Evolutionary conservation across 352 stramenopile genomes (phyloP).

Genomic region (Aphanomyces invadans): DNA sequence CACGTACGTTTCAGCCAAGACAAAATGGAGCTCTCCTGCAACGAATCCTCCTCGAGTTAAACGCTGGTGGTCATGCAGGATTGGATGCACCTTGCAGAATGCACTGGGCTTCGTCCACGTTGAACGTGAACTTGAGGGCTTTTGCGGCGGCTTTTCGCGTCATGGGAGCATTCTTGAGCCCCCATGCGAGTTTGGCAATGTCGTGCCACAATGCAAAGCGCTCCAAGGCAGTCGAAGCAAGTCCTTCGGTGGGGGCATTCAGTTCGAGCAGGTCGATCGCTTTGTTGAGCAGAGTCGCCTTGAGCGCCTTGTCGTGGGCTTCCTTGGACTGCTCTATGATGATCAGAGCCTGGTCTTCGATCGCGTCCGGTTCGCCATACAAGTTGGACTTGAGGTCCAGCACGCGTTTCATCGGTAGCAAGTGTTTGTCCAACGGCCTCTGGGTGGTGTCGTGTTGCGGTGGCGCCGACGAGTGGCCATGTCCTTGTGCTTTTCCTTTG

Average conservation of each 20-base stretch:
- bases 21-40: conserved; percentile 32
- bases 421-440: conserved; percentile 57
- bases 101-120: conserved; percentile 6
- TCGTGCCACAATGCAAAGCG: conserved; percentile 38
- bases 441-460: no score
- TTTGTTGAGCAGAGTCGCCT: conserved; percentile 28
- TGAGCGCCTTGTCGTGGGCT: conserved; percentile 37
- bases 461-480: no score
- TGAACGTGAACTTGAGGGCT: conserved; percentile 40
- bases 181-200: conserved; percentile 40
- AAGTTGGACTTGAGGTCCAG: conserved; percentile 57
- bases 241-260: not conserved
- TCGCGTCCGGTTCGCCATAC: conserved; percentile 34
- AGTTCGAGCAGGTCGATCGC: conserved; percentile 26
- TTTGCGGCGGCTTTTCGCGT: conserved; percentile 30
- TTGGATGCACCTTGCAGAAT: conserved; percentile 11
- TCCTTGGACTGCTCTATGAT: conserved; percentile 74
- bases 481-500: not conserved
- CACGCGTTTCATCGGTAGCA: conserved; percentile 52
- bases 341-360: conserved; percentile 40
- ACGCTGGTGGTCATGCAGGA: no score
- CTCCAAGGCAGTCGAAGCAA: not conserved
- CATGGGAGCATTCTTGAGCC: conserved; percentile 32
- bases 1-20: conserved; percentile 30
- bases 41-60: no score